These are phyloP conservation scores for Suillus luteus DNA, from an alignment of 768 basidiomycete species.

Conservation along the genomic window DNA sequence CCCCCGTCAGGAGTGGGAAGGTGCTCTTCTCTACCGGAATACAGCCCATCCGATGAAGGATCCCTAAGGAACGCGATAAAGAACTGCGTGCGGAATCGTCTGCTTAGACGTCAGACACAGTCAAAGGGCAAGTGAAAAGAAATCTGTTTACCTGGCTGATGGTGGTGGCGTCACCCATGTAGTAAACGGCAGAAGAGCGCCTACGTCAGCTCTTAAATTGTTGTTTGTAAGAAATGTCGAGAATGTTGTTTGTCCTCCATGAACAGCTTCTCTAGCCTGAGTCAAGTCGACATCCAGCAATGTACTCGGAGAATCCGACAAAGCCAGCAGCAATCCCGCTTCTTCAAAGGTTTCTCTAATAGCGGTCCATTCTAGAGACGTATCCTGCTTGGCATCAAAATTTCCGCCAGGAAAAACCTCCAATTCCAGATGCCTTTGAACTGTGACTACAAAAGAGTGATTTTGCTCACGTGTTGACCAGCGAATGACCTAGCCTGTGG, in stretches of 20 bases:
- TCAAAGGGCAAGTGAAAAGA: not conserved
- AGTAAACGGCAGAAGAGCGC: constrained; percentile 65
- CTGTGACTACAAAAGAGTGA: not conserved
- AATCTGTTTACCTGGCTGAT: constrained; percentile 44
- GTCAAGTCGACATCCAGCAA: constrained; percentile 45
- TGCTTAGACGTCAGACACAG: constrained; percentile 27
- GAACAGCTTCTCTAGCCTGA: constrained; percentile 55
- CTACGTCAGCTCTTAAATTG: constrained; percentile 44
- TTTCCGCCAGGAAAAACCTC: constrained; percentile 83
- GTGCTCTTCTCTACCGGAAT: constrained; percentile 55
- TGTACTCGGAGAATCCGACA: constrained; percentile 27
- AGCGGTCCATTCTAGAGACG: constrained; percentile 58
- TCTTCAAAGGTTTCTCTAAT: constrained; percentile 81
- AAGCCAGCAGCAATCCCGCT: constrained; percentile 64
- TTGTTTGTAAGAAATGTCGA: constrained; percentile 51
- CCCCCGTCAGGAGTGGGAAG: constrained; percentile 70
- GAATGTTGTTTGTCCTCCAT: constrained; percentile 53
- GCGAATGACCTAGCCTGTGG: constrained; percentile 64
- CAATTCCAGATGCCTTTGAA: constrained; percentile 10
- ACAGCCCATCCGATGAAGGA: constrained; percentile 46
- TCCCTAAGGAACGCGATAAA: constrained; percentile 62
- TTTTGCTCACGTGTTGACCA: constrained; percentile 58
- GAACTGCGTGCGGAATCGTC: constrained; percentile 74
- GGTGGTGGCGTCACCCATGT: constrained; percentile 72
- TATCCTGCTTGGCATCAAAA: constrained; percentile 60